phyloP scores from a whole-genome alignment of 176 grass and related monocot species.

The Pharus latifolius region DNA sequence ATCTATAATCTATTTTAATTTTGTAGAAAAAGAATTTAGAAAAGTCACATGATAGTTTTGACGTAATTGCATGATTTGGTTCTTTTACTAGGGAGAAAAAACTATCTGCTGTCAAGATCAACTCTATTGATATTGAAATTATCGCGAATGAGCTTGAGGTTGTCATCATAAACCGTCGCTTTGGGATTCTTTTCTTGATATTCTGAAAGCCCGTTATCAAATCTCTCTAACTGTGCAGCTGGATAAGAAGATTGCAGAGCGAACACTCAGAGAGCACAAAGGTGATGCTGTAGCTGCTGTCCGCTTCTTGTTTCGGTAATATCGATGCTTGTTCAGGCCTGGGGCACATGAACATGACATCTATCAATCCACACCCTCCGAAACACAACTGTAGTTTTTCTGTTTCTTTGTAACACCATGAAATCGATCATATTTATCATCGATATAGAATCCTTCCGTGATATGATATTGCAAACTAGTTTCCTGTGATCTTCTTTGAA shows the following conservation, averaged over 20 bases:
- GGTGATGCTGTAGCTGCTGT: slow-evolving; percentile 79
- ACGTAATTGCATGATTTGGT: background rate
- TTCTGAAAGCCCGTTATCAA: background rate
- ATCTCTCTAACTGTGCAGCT: slow-evolving; percentile 38
- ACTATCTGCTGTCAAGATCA: slow-evolving; percentile 89
- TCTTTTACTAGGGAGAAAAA: slow-evolving; percentile 72
- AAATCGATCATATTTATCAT: background rate
- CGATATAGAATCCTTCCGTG: background rate
- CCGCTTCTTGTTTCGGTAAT: slow-evolving; percentile 55
- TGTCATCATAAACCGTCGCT: background rate
- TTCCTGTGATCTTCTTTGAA: background rate
- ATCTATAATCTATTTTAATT: too few species aligned
- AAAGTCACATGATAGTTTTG: background rate
- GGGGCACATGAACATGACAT: background rate
- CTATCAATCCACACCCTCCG: background rate
- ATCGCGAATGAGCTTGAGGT: slow-evolving; percentile 94
- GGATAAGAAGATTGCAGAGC: slow-evolving; percentile 96
- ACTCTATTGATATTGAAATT: slow-evolving; percentile 82
- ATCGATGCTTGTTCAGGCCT: background rate
- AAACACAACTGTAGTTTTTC: background rate
- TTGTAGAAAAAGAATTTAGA: too few species aligned
- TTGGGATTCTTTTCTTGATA: background rate
- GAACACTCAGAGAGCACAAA: slow-evolving; percentile 87
- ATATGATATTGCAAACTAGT: background rate
- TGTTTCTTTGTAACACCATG: background rate